phyloP scores from a whole-genome alignment of 2,329 filamentous ascomycete genomes.

The Davidsoniella eucalypti region DNA sequence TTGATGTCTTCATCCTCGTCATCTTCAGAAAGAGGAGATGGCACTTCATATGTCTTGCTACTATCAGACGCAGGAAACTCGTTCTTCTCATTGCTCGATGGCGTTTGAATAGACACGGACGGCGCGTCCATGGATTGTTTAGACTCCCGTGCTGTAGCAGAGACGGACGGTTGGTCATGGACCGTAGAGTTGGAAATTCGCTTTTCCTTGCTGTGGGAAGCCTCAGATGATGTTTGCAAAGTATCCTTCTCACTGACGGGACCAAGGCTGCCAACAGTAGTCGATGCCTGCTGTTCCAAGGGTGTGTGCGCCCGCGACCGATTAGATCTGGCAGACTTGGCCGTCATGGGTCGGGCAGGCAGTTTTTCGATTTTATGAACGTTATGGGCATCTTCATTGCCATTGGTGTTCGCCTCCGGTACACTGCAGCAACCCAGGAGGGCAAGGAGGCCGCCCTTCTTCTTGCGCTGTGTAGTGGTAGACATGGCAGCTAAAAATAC shows the following conservation, averaged over 20 bases:
- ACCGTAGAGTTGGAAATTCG: constrained; percentile 29
- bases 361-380: constrained; percentile 43
- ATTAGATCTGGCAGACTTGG: constrained; percentile 24
- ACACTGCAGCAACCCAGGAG: constrained; percentile 52
- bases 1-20: constrained; percentile 16
- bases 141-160: constrained; percentile 27
- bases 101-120: constrained; percentile 17
- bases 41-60: constrained; percentile 45
- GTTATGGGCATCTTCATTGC: constrained; percentile 36
- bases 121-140: constrained; percentile 25
- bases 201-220: constrained; percentile 26
- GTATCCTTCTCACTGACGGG: constrained; percentile 31
- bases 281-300: constrained; percentile 25
- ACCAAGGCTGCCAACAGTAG: constrained; percentile 22
- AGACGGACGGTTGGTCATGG: constrained; percentile 28
- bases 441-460: constrained; percentile 36
- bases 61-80: constrained; percentile 40
- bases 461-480: constrained; percentile 35
- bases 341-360: constrained; percentile 35
- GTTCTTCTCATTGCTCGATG: constrained; percentile 26
- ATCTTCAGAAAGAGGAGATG: constrained; percentile 16
- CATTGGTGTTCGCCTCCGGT: constrained; percentile 39
- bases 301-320: constrained; percentile 30
- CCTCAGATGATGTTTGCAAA: constrained; percentile 18
- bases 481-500: constrained; percentile 13